Base-by-base conservation (phyloP, 495 filamentous ascomycete species). In the Penicillium pulvis region DNA sequence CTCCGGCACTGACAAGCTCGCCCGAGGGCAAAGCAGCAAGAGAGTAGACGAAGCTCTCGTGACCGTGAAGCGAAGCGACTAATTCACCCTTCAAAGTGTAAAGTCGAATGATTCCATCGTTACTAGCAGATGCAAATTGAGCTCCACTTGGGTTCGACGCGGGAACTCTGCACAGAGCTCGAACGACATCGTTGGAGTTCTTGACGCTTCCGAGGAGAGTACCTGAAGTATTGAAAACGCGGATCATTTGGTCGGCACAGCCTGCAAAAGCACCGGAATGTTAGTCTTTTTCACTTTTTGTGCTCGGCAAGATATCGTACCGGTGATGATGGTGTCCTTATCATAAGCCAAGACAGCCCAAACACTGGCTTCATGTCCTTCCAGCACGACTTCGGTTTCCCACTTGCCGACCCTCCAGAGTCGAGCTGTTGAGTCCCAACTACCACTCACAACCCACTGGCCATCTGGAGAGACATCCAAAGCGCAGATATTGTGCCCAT, bases 21-120 rank as follows among this genome's bases (percentile, higher is more conserved):
- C 93, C 93, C 0, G 87, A 87, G 1, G 94, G 90, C 14, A 93
- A 74, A 23, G 79, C 73, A 26, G 87, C 85, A 12, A 99, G 77
- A 20, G 90, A 90, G 72, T 99, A 99, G 56, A 99, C 93, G 72
- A 96, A 99, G 67, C 86, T 94, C 55, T 97, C 93, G 65, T 98
- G 95, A 4, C 93, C 94, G 57, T 86, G 82, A 4, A 98, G 76
- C 62, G 91, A 84, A 19, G 82, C 85, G 6, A 95, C 79, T 53
- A 89, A 78, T 31, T 83, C 74, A 12, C 93, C 94, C 50, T 87
- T 78, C 9, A 94, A 60, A 19, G 87, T 92, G 86, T 91, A 98
- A 9, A 97, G 75, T 36, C 91, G 84, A 59, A 98, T 90, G 7
- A 92, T 72, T 42, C 89, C 89, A 66, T 96, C 92, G 65, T 97